These are phyloP conservation scores for Wickerhamiella hasegawae DNA, from an alignment of 805 yeast genomes.

Conservation along the genomic window DNA sequence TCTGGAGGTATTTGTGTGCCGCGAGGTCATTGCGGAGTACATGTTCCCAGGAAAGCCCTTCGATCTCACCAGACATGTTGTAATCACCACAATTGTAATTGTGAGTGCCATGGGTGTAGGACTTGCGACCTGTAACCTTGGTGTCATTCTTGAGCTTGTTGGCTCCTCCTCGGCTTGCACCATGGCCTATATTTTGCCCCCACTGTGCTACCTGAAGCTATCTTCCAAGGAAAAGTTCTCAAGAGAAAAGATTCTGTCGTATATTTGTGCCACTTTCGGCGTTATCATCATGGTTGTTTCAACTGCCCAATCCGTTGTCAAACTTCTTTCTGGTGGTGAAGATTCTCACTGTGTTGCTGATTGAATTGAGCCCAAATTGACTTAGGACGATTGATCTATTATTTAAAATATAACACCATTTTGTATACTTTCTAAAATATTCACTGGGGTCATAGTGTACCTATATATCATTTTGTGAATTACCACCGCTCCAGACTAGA, in stretches of 20 bases:
- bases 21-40: conserved; percentile 70
- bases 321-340: conserved; percentile 25
- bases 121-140: conserved; percentile 69
- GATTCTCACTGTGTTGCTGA: conserved; percentile 9
- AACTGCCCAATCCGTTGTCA: conserved; percentile 52
- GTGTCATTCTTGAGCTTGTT: conserved; percentile 73
- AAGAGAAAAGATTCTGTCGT: conserved; percentile 36
- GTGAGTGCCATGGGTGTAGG: conserved; percentile 60
- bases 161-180: conserved; percentile 89
- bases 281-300: conserved; percentile 61
- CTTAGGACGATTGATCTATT: no score
- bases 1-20: conserved; percentile 72
- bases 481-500: no score
- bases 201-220: conserved; percentile 60
- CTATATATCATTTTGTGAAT: no score
- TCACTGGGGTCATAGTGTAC: no score
- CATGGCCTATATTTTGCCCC: conserved; percentile 87
- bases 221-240: conserved; percentile 30
- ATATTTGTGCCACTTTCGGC: conserved; percentile 55
- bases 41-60: conserved; percentile 21
- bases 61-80: conserved; percentile 31
- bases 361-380: no score
- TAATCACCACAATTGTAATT: conserved; percentile 50
- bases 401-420: no score
- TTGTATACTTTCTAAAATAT: no score